These are phyloP conservation scores for Paramarasmius palmivorus DNA, from an alignment of 1,284 basidiomycete species.

Conservation along the genomic window DNA sequence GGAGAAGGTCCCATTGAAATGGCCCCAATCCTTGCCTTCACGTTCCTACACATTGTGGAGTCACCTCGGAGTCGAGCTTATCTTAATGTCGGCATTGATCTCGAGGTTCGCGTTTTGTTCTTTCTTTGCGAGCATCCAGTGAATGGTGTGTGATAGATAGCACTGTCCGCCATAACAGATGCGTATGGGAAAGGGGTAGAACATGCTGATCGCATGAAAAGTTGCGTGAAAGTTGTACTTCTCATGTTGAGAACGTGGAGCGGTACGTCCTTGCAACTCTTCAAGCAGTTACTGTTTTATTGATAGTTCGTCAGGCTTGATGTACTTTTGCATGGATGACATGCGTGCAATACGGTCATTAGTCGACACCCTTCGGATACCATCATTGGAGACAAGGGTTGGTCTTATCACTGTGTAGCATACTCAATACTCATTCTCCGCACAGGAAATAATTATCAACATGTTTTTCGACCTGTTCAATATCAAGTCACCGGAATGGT, in stretches of 20 bases:
- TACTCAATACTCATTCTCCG: constrained; percentile 4
- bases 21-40: constrained; percentile 79
- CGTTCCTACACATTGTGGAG: constrained; percentile 87
- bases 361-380: constrained; percentile 86
- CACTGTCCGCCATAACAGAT: constrained; percentile 86
- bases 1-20: constrained; percentile 89
- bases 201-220: constrained; percentile 77
- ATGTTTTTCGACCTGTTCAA: constrained; percentile 94
- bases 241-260: constrained; percentile 92
- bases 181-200: constrained; percentile 82
- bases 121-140: constrained; percentile 15
- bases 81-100: constrained; percentile 81
- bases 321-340: constrained; percentile 93
- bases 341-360: constrained; percentile 85
- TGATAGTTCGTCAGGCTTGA: constrained; percentile 53
- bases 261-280: constrained; percentile 63
- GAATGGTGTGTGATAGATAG: constrained; percentile 57
- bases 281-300: constrained; percentile 20
- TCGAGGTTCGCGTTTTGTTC: constrained; percentile 68
- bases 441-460: constrained; percentile 87
- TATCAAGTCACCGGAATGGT: constrained; percentile 89
- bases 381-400: constrained; percentile 84
- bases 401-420: constrained; percentile 21
- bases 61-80: constrained; percentile 82
- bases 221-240: constrained; percentile 78